phyloP scores from a whole-genome alignment of 306 rosid species.

The Cicer judaicum region DNA sequence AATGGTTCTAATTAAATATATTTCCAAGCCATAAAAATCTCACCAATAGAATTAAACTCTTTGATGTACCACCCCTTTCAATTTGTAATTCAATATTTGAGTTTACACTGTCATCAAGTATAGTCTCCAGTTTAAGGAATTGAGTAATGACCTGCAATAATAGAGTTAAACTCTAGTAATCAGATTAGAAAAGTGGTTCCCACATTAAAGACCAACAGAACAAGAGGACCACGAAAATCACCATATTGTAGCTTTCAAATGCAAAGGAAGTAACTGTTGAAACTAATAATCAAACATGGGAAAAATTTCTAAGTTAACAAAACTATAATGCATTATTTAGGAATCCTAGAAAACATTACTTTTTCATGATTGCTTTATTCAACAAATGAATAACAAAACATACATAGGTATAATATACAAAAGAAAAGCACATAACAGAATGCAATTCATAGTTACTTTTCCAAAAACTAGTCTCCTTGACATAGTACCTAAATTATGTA shows the following conservation, averaged over 20 bases:
- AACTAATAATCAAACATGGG: slow-evolving; percentile 17
- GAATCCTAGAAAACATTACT: slow-evolving; percentile 18
- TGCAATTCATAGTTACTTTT: slow-evolving; percentile 20
- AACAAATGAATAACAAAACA: slow-evolving; percentile 16
- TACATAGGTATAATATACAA: background rate
- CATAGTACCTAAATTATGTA: slow-evolving; percentile 22
- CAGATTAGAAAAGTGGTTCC: slow-evolving; percentile 29
- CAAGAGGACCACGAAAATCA: background rate
- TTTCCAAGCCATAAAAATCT: slow-evolving; percentile 46
- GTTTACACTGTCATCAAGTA: slow-evolving; percentile 88
- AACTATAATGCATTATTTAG: slow-evolving; percentile 18
- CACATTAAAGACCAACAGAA: background rate
- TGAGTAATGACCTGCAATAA: slow-evolving; percentile 84
- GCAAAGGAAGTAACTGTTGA: slow-evolving; percentile 27
- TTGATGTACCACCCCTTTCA: slow-evolving; percentile 81
- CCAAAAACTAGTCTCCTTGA: slow-evolving; percentile 28
- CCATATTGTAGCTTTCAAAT: slow-evolving; percentile 31
- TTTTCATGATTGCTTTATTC: slow-evolving; percentile 22
- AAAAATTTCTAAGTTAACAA: slow-evolving; percentile 13
- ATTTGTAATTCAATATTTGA: slow-evolving; percentile 74
- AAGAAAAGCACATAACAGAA: slow-evolving; percentile 29
- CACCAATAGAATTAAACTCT: slow-evolving; percentile 73
- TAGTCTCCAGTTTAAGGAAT: slow-evolving; percentile 86
- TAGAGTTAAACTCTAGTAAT: slow-evolving; percentile 34
- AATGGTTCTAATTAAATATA: slow-evolving; percentile 24